These are phyloP conservation scores for Gossypium australe DNA, from an alignment of 345 rosid genomes.

Conservation along the genomic window DNA sequence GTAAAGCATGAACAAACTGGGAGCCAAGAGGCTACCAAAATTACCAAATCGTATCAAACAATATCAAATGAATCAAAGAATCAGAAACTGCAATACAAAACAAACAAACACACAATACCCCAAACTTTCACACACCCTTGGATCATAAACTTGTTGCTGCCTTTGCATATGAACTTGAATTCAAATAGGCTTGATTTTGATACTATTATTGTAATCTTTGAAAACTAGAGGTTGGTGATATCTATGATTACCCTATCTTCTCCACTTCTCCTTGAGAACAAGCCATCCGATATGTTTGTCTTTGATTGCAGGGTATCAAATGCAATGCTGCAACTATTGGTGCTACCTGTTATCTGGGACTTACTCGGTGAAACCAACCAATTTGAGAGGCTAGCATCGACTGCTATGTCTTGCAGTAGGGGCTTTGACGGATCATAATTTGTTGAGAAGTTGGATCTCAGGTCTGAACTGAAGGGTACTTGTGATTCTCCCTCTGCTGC, in stretches of 20 bases:
- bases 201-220: not conserved
- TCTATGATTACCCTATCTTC: conserved; percentile 28
- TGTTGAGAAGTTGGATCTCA: conserved; percentile 11
- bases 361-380: conserved; percentile 45
- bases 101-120: conserved; percentile 27
- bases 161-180: not conserved
- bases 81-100: conserved; percentile 27
- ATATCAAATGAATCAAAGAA: conserved; percentile 21
- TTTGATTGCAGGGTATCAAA: conserved; percentile 16
- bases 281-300: conserved; percentile 16
- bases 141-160: conserved; percentile 9
- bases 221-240: conserved; percentile 28
- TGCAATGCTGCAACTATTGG: conserved; percentile 10
- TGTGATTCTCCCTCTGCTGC: conserved; percentile 21
- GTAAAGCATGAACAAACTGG: conserved; percentile 16
- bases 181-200: not conserved
- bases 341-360: conserved; percentile 7
- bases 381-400: conserved; percentile 71
- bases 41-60: conserved; percentile 13
- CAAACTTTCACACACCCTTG: conserved; percentile 4
- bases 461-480: conserved; percentile 13
- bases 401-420: conserved; percentile 40
- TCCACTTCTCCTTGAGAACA: conserved; percentile 24
- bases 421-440: conserved; percentile 30
- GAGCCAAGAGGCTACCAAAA: conserved; percentile 13